Evolutionary conservation across 1,284 basidiomycete species (phyloP), one percentile per base, ranked within the genome.

Genomic region (Anthracocystis panici-leucophaei): DNA sequence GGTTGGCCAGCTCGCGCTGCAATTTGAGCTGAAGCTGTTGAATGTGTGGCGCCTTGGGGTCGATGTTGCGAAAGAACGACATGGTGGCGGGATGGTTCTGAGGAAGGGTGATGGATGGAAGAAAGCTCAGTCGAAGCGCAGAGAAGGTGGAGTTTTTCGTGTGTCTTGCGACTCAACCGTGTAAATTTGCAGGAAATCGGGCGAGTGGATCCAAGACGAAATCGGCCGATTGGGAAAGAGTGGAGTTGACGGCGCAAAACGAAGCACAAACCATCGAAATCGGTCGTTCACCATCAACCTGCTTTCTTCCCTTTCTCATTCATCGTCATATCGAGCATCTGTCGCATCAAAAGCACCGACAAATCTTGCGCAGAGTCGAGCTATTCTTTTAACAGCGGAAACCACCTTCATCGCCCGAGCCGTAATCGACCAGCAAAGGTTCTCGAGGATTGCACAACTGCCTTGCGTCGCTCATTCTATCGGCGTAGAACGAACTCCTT

Each of bases 1-100:
- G 69, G 16, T 57, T 23, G 9, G 77, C 80, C 7, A 84, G 77
- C 38, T 79, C 70, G 29, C 38, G 25, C 57, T 82, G 81, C 25
- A 84, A 68, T 9, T 65, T 16, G 8, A 60, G 40, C 62, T 82
- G 82, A 5, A 84, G 65, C 20, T 57, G 58, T 45, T 66, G 50
- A 10, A 69, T 68, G 23, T 61, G 41, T 5, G 72, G 54, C 27
- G 70, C 63, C n/a, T 73, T 64, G 29, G 77, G 67, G 50, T 81
- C 79, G 11, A 79, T 49, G 20, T 50, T 65, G 23, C 71, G 60
- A 45, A 73, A 69, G 31, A 59, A 45, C 53, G 65, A 60, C 69
- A 71, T 68, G 12, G 33, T 67, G 54, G 8, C 20, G 23, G 25
- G 35, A 5, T 10, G n/a, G n/a, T 44, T 27, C 27, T 23, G 5